A percentile compares a stretch with the other conserved stretches of the same genome.
These are phyloP conservation scores for Viridothelium virens DNA, from an alignment of 495 filamentous ascomycete genomes.

Conservation along the genomic window DNA sequence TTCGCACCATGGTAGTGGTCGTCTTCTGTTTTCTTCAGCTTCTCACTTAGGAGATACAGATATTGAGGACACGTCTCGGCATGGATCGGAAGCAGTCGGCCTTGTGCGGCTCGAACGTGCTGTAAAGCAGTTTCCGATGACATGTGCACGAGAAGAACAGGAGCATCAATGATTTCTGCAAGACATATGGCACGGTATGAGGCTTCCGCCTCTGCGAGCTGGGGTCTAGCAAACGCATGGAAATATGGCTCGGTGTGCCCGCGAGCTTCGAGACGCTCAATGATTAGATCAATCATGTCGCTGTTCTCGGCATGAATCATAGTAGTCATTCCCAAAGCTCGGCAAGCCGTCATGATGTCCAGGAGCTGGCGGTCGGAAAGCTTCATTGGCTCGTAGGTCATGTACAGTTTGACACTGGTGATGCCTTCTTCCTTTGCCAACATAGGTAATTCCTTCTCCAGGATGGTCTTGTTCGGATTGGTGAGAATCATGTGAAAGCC, in stretches of 20 bases:
- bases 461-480: constrained; percentile 45
- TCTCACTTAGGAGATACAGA: constrained; percentile 44
- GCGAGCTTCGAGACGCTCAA: constrained; percentile 30
- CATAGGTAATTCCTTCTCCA: constrained; percentile 24
- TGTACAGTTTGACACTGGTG: constrained; percentile 54
- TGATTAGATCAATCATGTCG: constrained; percentile 39
- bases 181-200: constrained; percentile 52
- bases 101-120: constrained; percentile 52
- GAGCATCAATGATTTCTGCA: constrained; percentile 47
- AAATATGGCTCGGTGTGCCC: constrained; percentile 45
- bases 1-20: constrained; percentile 45
- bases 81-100: constrained; percentile 47
- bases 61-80: constrained; percentile 62
- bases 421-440: constrained; percentile 41
- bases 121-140: constrained; percentile 44
- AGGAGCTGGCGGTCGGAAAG: constrained; percentile 51
- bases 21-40: constrained; percentile 42
- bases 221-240: constrained; percentile 47
- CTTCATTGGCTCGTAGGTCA: constrained; percentile 54
- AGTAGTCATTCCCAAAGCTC: constrained; percentile 43
- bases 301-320: constrained; percentile 59
- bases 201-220: constrained; percentile 50
- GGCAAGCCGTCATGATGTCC: constrained; percentile 40
- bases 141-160: constrained; percentile 54
- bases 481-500: constrained; percentile 53